These are phyloP conservation scores for Emmonsia crescens DNA, from an alignment of 2,329 filamentous ascomycete genomes.

Conservation along the genomic window DNA sequence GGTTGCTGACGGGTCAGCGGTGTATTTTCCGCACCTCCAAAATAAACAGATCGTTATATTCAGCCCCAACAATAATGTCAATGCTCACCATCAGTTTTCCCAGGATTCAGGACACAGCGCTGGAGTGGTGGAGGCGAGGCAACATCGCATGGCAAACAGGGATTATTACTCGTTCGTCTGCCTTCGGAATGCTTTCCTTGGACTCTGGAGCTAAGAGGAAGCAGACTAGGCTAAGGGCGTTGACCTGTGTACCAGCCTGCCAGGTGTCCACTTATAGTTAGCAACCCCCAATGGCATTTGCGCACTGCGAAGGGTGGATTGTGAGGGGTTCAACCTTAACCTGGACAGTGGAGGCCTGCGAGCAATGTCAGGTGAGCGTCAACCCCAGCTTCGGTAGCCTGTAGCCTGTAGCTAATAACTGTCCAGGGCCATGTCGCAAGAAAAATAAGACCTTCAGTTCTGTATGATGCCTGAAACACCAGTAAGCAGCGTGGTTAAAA, in stretches of 20 bases:
- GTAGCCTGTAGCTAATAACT: no score
- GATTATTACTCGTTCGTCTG: not conserved
- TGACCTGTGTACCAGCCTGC: not conserved
- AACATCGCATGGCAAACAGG: constrained; percentile 1
- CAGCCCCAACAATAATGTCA: not conserved
- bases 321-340: not conserved
- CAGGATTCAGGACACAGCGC: not conserved
- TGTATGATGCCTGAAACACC: not conserved
- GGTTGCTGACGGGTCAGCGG: not conserved
- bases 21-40: not conserved
- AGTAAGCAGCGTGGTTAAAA: not conserved
- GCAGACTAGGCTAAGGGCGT: not conserved
- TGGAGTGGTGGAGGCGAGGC: not conserved
- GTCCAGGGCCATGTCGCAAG: not conserved
- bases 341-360: not conserved
- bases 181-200: not conserved
- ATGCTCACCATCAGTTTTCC: not conserved
- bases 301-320: not conserved
- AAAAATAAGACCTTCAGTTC: not conserved
- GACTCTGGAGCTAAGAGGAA: not conserved
- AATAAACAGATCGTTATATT: not conserved
- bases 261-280: not conserved
- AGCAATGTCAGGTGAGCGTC: not conserved
- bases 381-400: not conserved
- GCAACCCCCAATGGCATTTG: not conserved